These are phyloP conservation scores for Verticillium dahliae DNA, from an alignment of 2,329 filamentous ascomycete genomes.

Conservation along the genomic window DNA sequence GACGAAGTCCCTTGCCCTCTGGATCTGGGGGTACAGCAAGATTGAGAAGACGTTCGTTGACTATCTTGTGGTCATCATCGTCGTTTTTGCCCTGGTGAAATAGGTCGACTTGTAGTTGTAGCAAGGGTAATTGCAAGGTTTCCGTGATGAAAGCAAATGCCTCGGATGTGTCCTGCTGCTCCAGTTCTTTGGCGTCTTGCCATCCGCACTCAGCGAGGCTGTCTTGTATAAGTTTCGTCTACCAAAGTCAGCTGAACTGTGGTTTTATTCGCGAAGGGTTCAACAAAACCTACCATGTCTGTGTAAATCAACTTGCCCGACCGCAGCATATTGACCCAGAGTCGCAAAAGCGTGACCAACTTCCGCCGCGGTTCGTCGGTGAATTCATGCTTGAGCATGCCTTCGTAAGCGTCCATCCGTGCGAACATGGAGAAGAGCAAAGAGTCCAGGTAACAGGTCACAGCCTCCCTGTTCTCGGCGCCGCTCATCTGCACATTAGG, in stretches of 20 bases:
- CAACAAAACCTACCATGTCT: slow-evolving; percentile 59
- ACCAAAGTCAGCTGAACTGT: slow-evolving; percentile 16
- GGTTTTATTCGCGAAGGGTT: too few species aligned
- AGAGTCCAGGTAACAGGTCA: slow-evolving; percentile 93
- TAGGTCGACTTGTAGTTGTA: slow-evolving; percentile 89
- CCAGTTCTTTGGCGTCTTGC: slow-evolving; percentile 68
- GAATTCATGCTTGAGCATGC: slow-evolving; percentile 77
- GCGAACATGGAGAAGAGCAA: slow-evolving; percentile 95
- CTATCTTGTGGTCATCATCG: slow-evolving; percentile 86
- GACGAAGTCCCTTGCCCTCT: slow-evolving; percentile 62
- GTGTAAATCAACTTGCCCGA: slow-evolving; percentile 77
- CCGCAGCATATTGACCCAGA: slow-evolving; percentile 92
- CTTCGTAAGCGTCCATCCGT: slow-evolving; percentile 82
- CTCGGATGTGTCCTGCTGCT: slow-evolving; percentile 93
- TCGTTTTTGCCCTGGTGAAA: slow-evolving; percentile 86
- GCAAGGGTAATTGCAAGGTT: slow-evolving; percentile 75
- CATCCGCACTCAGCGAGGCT: slow-evolving; percentile 81
- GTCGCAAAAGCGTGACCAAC: slow-evolving; percentile 68
- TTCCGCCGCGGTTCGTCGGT: slow-evolving; percentile 64
- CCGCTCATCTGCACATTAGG: slow-evolving; percentile 68
- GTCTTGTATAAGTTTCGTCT: slow-evolving; percentile 80
- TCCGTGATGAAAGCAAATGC: slow-evolving; percentile 94
- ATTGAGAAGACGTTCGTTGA: slow-evolving; percentile 86
- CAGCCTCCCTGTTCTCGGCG: slow-evolving; percentile 75
- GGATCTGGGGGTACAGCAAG: slow-evolving; percentile 78